Base-by-base conservation (phyloP, 2,329 filamentous ascomycete species). In the Cladosporium sp. region DNA sequence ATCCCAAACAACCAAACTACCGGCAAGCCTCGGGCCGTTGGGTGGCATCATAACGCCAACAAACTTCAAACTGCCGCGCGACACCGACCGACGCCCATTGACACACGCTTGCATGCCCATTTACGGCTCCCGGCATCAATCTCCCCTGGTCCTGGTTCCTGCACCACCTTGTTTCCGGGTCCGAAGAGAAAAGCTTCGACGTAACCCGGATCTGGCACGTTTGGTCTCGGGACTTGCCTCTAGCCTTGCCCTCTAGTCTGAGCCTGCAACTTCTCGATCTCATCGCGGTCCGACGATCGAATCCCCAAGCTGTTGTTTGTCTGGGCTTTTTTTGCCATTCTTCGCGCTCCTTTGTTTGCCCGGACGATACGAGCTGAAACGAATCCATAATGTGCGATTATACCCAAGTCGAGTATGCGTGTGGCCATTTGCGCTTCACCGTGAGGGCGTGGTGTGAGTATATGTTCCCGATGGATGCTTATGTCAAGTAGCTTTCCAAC, bases 401-500 rank as follows among this genome's bases (percentile, higher is more conserved):
- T 57, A 80, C 74, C 18, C 74, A 80, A 64, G 78, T 81, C 49
- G 74, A 79, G 53, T 81, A 78, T 61, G 69, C 71, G 35, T 82
- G 78, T 64, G 71, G 71, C 43, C 78, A 82, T 63, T 65, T 77
- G 51, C 72, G 78, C 29, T 80, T 74, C 57, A 76, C 74, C 7
- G 78, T 80, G 39, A 70, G 75, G 55, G 75, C 75, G 15, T 80
- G 78, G 78, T 80, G 78, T 68, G 43, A 46, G 43, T 46, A 7
- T 16, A 60, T 70, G 50, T 54, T 12, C n/a, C 8, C 36, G 8
- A 22, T 40, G 8, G 38, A 8, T 15, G 19, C 35, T 12, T n/a
- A 11, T 38, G 19, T 38, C 35, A 41, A 43, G 27, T 19, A n/a
- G 25, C n/a, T 32, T 8, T 22, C n/a, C 15, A 22, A n/a, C 18